Evolutionary conservation across 257 asterid genomes (phyloP).

Genomic region (Penstemon eatonii): DNA sequence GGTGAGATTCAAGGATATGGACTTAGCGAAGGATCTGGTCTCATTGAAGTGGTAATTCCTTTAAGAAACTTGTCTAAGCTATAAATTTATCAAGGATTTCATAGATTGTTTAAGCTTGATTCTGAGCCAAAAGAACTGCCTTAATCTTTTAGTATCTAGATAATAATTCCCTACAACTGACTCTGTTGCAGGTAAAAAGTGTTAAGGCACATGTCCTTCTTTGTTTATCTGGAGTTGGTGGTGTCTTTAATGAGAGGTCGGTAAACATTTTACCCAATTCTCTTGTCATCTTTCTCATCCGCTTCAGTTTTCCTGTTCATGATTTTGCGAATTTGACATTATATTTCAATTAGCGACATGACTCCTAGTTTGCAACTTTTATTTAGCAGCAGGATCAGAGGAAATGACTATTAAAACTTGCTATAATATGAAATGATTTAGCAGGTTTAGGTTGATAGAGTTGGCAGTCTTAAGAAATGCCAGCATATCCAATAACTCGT

Average conservation of each 20-base stretch:
- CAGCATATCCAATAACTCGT: no score
- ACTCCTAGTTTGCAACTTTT: no score
- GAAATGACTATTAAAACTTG: no score
- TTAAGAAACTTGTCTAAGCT: slow-evolving; percentile 19
- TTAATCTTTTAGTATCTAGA: slow-evolving; percentile 2
- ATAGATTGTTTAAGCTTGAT: slow-evolving; percentile 23
- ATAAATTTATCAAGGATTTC: slow-evolving; percentile 26
- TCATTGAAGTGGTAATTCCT: slow-evolving; percentile 75
- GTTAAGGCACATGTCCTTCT: slow-evolving; percentile 98
- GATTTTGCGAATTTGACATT: no score
- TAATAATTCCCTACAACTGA: slow-evolving; percentile 27
- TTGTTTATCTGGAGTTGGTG: slow-evolving; percentile 98
- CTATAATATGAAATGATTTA: no score
- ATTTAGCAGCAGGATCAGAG: no score
- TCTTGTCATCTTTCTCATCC: no score
- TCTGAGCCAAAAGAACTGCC: neutral
- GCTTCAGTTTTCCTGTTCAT: no score
- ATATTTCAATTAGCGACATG: no score
- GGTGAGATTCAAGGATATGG: slow-evolving; percentile 63
- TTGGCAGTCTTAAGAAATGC: no score
- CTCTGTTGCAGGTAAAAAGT: slow-evolving; percentile 74
- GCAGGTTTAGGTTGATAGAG: no score
- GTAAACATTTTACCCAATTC: slow-evolving; percentile 1
- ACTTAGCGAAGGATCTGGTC: slow-evolving; percentile 87
- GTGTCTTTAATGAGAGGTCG: slow-evolving; percentile 88